phyloP scores from a whole-genome alignment of 225 moss, liverwort and hornwort genomes.

The Straminergon stramineum region DNA sequence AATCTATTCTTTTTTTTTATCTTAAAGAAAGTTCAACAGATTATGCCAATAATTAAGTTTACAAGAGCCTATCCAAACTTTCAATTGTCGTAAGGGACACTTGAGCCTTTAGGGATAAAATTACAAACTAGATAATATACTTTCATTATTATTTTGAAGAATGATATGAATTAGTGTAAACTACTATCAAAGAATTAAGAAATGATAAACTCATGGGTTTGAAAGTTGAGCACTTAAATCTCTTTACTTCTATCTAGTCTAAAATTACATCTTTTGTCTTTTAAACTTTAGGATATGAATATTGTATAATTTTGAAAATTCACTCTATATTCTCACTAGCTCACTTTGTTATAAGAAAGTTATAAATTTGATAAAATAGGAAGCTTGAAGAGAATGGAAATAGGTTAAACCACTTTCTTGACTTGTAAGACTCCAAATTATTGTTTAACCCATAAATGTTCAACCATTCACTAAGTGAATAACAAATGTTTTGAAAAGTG shows the following conservation, averaged over 20 bases:
- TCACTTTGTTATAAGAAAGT: not conserved
- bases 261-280: not conserved
- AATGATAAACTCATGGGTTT: not conserved
- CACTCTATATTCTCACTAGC: not conserved
- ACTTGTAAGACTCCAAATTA: not conserved
- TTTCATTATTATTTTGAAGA: not conserved
- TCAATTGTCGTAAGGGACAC: accelerated
- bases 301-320: not conserved
- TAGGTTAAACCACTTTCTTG: not conserved
- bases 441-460: not conserved
- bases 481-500: not conserved
- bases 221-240: not conserved
- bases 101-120: not conserved
- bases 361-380: not conserved
- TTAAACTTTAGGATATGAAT: not conserved
- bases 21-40: no score
- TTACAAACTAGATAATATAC: not conserved
- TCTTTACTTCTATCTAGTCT: not conserved
- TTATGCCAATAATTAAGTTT: not conserved
- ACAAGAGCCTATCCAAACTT: not conserved
- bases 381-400: not conserved
- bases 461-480: not conserved
- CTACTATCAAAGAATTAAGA: not conserved
- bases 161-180: not conserved
- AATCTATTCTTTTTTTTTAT: not conserved